Evolutionary conservation across 306 rosid genomes (phyloP), one percentile per base, ranked within the genome.

Genomic region (Gillenia trifoliata): DNA sequence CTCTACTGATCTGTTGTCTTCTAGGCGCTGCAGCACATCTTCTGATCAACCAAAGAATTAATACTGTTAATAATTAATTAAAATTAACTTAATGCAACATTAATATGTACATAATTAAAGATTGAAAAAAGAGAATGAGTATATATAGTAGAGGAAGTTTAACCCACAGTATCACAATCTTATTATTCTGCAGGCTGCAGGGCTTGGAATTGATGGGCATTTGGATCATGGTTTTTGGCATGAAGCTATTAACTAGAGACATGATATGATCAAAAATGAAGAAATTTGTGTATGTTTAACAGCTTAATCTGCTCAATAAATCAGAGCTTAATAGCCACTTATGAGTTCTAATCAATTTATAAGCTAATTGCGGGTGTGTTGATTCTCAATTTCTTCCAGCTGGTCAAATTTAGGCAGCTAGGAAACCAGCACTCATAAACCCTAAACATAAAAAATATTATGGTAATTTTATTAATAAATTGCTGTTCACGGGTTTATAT

Each of bases 221-320:
- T 49, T 30, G 63, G 45, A 69, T 29, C 62, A 69, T 11, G 45
- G 73, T 17, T 60, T 49, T 69, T 30, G 73, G 73, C 62, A 50
- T 20, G 73, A 50, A 9, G 43, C 33, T 49, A 60, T 60, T 69
- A 31, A n/a, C 41, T 4, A 69, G 61, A 29, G 61, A 62, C 73
- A 69, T 50, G n/a, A 15, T 54, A 15, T 20, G 25, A 33, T 6
- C 45, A 31, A 33, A 31, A 30, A 62, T 15, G 45, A 33, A 64
- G 68, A 64, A 19, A 9, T 20, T 16, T 64, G 7, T 63, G 6
- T 64, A 10, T 19, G 43, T 20, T 68, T 68, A 45, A 17, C 59
- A 68, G 28, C 59, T 68, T 45, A 68, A 41, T 25, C 47, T 66
- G 52, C 49, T 66, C n/a, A 15, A 43, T 6, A 12, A 6, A 4